Evolutionary conservation across 768 basidiomycete species (phyloP).

Genomic region (Gloeophyllum trabeum): DNA sequence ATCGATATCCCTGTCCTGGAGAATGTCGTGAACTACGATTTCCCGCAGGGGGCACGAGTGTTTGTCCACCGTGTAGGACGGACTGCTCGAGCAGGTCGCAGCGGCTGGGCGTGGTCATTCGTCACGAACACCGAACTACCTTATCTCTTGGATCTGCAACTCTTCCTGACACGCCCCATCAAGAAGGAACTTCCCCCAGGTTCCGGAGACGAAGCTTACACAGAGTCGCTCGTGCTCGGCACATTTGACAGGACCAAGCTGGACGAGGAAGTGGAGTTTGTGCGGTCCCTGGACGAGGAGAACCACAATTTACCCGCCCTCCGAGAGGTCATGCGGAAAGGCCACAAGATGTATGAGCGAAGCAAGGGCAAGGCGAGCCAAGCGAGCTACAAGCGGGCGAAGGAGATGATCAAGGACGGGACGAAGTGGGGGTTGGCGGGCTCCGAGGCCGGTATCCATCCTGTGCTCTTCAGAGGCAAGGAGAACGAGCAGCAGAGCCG

Average conservation of each 20-base stretch:
- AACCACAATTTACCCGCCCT: conserved; percentile 57
- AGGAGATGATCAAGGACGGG: conserved; percentile 64
- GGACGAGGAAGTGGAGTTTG: conserved; percentile 79
- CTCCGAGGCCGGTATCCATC: conserved; percentile 56
- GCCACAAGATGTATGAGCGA: conserved; percentile 89
- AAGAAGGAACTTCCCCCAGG: conserved; percentile 29
- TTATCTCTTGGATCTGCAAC: conserved; percentile 84
- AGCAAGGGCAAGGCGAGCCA: conserved; percentile 85
- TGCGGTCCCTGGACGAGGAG: conserved; percentile 50
- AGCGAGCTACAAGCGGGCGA: conserved; percentile 80
- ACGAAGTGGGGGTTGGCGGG: conserved; percentile 62
- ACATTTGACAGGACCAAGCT: conserved; percentile 69
- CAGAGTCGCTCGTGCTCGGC: conserved; percentile 68
- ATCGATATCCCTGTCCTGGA: conserved; percentile 96
- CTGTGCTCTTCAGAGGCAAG: conserved; percentile 38
- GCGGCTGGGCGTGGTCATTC: conserved; percentile 96
- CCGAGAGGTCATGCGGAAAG: conserved; percentile 76
- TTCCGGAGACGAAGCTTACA: conserved; percentile 43
- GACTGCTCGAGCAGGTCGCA: conserved; percentile 89
- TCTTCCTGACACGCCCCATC: conserved; percentile 80
- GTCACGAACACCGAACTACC: conserved; percentile 80
- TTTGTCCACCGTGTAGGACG: conserved; percentile 97
- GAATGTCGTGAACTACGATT: conserved; percentile 97
- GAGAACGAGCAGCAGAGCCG: conserved; percentile 43
- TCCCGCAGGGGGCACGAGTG: conserved; percentile 85